Base-by-base conservation (phyloP, 768 basidiomycete genomes). In the Megacollybia marginata region DNA sequence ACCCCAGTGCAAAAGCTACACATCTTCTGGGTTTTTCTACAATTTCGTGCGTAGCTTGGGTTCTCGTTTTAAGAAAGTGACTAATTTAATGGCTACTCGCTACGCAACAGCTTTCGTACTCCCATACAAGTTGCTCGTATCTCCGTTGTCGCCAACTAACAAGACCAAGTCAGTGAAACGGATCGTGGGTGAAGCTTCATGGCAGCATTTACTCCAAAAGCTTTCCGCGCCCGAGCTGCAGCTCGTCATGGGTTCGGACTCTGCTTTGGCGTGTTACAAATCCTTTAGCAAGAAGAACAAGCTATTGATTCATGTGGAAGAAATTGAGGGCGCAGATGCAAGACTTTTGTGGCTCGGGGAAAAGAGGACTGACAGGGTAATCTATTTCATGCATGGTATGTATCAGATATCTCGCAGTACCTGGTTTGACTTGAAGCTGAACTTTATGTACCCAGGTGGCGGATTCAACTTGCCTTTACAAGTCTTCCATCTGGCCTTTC, bases 371-470 rank as follows among this genome's bases (percentile, higher is more conserved):
- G 66, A 67, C 3, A 60, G 60, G 8, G 66, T 71, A 1, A 52
- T 69, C 2, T 40, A 68, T 3, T 69, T 63, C 45, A 36, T 63
- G 31, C 68, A 67, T 52, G 69, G 69, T 63, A 44, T n/a, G 44
- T 19, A 15, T n/a, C n/a, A n/a, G n/a, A n/a, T n/a, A n/a, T 44
- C 28, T 23, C n/a, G 5, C 28, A 15, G 44, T n/a, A 33, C 19
- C 15, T n/a, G 33, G n/a, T 23, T 15, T 5, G 23, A 13, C 33
- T 20, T 15, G 12, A n/a, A 45, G 8, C 13, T 44, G 10, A 34
- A 20, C n/a, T 5, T 23, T 16, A 19, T 19, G 28, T 18, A 12
- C 28, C 31, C 38, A 54, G 50, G 54, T 34, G 50, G 50, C 15
- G 54, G 28, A 15, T 54, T 48, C 47, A 42, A 42, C 10, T 35